phyloP scores from a whole-genome alignment of 169 alveolate species.

The Eimeria tenella region DNA sequence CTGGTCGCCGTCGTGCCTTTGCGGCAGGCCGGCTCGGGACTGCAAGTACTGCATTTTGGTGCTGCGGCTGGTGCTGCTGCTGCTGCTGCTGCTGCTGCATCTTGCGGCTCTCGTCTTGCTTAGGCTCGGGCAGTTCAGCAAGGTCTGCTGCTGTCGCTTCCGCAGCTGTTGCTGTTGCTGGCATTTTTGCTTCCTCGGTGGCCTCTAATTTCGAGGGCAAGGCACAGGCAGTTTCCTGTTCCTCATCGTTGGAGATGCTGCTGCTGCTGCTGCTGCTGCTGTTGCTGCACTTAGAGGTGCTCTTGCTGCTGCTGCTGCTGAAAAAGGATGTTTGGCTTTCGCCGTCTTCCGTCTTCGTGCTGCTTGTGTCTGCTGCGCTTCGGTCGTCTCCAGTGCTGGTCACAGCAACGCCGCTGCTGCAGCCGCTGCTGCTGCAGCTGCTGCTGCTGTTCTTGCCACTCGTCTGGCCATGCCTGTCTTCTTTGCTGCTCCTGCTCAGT shows the following conservation, averaged over 20 bases:
- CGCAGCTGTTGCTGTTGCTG: background rate
- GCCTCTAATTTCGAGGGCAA: background rate
- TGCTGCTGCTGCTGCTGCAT: background rate
- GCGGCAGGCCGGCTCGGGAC: background rate
- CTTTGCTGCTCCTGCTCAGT: conserved; percentile 2
- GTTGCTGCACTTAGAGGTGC: conserved; percentile 1
- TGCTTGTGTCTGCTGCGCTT: background rate
- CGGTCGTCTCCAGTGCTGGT: background rate
- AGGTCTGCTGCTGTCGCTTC: too few relatives aligned
- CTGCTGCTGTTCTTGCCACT: background rate
- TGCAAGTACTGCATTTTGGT: background rate
- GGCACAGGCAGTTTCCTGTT: background rate
- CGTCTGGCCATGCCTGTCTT: background rate
- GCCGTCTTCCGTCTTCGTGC: conserved; percentile 18
- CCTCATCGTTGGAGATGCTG: background rate
- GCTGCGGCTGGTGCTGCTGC: conserved; percentile 21
- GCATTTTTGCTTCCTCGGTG: background rate
- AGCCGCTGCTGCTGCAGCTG: background rate
- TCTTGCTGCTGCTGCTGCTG: conserved; percentile 9
- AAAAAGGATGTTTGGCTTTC: background rate
- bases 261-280: conserved; percentile 23
- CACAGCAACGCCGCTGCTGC: background rate
- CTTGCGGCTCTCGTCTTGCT: too few relatives aligned
- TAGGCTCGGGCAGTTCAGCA: too few relatives aligned
- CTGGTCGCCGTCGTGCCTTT: background rate